Percentiles rank a stretch among this genome's conserved stretches.
Conservation (phyloP, 1,284 basidiomycete genomes). For the Irpex sp. region DNA sequence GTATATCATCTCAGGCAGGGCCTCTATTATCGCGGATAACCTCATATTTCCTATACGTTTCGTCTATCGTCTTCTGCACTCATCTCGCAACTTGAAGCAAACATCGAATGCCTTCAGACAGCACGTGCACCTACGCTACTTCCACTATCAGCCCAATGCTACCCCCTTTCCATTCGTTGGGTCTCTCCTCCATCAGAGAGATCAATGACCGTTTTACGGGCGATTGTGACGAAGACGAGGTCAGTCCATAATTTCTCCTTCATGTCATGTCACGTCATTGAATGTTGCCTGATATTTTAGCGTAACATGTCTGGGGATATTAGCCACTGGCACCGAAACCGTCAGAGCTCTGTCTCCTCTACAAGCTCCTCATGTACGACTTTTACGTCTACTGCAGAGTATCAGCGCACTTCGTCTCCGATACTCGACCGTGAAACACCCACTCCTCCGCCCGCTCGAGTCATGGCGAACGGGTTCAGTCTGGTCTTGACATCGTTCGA, state of each 20-base stretch:
- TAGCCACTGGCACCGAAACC: constrained; percentile 19
- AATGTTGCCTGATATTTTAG: not conserved
- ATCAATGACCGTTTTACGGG: constrained; percentile 18
- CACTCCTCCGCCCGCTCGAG: constrained; percentile 18
- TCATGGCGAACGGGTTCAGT: constrained; percentile 16
- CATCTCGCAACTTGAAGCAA: not conserved
- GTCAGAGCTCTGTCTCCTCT: constrained; percentile 32
- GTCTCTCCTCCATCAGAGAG: constrained; percentile 34
- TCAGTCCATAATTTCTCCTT: not conserved
- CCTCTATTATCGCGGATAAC: constrained; percentile 33
- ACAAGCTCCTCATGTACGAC: constrained; percentile 20
- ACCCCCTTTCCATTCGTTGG: constrained; percentile 52
- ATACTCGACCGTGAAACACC: not conserved
- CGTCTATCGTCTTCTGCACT: constrained; percentile 1
- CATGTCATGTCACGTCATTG: not conserved
- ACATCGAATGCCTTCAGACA: constrained; percentile 29
- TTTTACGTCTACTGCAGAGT: constrained; percentile 21
- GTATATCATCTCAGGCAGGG: constrained; percentile 10
- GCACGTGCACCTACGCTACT: constrained; percentile 11
- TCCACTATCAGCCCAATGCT: constrained; percentile 45
- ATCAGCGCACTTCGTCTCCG: constrained; percentile 13
- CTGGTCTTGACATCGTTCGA: constrained; percentile 30
- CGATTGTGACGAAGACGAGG: not conserved
- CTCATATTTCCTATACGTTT: constrained; percentile 16
- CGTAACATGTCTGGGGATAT: constrained; percentile 9